Base-by-base conservation (phyloP, 495 filamentous ascomycete genomes). In the Annulohypoxylon nitens region DNA sequence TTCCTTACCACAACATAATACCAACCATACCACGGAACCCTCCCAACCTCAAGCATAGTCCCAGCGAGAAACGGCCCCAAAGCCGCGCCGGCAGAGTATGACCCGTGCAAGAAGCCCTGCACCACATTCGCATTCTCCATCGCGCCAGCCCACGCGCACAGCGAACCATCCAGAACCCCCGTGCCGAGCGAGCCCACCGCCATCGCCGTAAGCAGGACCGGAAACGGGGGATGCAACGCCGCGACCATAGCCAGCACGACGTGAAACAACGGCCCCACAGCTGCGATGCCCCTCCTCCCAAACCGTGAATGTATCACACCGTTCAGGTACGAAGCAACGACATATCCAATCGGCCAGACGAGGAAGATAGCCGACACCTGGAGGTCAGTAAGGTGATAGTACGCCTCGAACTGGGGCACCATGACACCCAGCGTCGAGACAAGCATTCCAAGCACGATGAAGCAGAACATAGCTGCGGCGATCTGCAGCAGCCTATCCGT, bases 311-410 rank as follows among this genome's bases (percentile, higher is more conserved):
- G 81, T 2, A 85, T 73, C 55, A 69, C 81, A 73, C 87, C 81
- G 30, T 86, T 90, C 48, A 87, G 77, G 30, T 90, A 87, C 2
- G 91, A 91, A 0, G 91, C 88, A 11, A 83, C 71, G 34, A 92
- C 84, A 80, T 93, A 94, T 14, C 91, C 92, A 4, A 88, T 58
- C 2, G 91, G 91, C 71, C 90, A 91, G 20, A 88, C 81, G 5
- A 94, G 85, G 80, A 93, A 94, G 59, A 93, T 87, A 4, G 90
- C 70, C 11, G 91, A 92, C n/a, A 93, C 88, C 26, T 90, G 74
- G 3, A 90, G 85, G 70, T 93, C 92, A 58, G 84, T 85, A 11
- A 94, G 88, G 39, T 80, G 62, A 78, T 93, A 93, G 67, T 90
- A 78, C 6, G 74, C 72, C 71, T 92, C 89, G 26, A 80, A 73